These are phyloP conservation scores for Alopecurus myosuroides DNA, from an alignment of 176 grass and related monocot species.

Conservation along the genomic window DNA sequence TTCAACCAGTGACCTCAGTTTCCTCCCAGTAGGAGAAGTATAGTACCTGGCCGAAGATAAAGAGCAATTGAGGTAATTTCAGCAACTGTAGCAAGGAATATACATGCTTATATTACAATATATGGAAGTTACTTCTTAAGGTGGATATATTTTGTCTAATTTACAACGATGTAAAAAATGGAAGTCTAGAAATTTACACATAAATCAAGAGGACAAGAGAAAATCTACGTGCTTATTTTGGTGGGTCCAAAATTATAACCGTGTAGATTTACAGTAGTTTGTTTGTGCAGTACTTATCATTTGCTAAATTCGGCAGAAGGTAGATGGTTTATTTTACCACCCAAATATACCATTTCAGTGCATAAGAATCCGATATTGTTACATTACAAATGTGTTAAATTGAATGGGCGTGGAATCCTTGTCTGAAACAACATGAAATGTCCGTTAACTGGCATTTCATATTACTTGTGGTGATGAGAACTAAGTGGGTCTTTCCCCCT, in stretches of 20 bases:
- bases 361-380: not conserved
- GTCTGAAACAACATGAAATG: not conserved
- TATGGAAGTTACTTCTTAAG: not conserved
- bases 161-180: not conserved
- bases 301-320: slow-evolving; percentile 1
- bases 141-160: not conserved
- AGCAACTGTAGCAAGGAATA: not conserved
- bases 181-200: not conserved
- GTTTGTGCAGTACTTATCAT: not conserved
- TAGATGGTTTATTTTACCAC: not conserved
- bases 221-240: not conserved
- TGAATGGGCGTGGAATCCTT: not conserved
- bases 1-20: slow-evolving; percentile 71
- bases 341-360: not conserved
- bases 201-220: not conserved
- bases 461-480: not conserved
- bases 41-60: slow-evolving; percentile 57
- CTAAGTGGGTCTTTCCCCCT: not conserved
- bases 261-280: not conserved
- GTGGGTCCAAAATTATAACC: not conserved
- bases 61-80: not conserved
- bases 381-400: not conserved
- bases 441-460: not conserved
- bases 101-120: not conserved
- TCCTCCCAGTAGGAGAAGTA: slow-evolving; percentile 66